These are phyloP conservation scores for Rhizopus microsporus DNA, from an alignment of 371 early-diverging fungal genomes.

Conservation along the genomic window DNA sequence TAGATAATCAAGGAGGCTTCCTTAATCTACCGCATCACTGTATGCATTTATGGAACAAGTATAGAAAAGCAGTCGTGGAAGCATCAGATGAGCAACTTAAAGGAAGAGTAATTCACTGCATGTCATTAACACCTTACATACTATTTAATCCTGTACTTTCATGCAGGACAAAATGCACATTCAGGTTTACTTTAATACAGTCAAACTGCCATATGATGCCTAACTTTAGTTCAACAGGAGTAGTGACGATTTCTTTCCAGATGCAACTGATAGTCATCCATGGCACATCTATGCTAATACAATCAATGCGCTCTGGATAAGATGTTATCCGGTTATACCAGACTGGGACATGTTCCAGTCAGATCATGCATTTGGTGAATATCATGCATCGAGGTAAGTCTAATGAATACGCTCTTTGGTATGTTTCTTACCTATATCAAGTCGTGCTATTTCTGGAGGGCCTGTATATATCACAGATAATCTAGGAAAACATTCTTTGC, in stretches of 20 bases:
- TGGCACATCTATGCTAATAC: constrained; percentile 56
- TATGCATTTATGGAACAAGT: constrained; percentile 20
- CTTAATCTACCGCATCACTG: constrained; percentile 15
- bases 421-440: background rate
- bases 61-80: constrained; percentile 29
- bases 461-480: constrained; percentile 51
- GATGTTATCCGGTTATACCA: constrained; percentile 14
- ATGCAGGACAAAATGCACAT: background rate
- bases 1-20: constrained; percentile 45
- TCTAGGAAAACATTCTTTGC: constrained; percentile 25
- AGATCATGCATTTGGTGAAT: constrained; percentile 40
- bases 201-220: too few relatives aligned
- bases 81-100: constrained; percentile 9
- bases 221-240: constrained; percentile 21
- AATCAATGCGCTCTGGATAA: constrained; percentile 34
- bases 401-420: background rate
- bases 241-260: constrained; percentile 53
- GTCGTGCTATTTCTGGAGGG: constrained; percentile 47
- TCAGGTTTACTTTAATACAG: background rate
- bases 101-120: constrained; percentile 40
- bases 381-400: constrained; percentile 41
- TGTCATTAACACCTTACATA: constrained; percentile 40
- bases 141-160: constrained; percentile 21
- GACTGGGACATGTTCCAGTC: constrained; percentile 64
- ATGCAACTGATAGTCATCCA: constrained; percentile 39